Conservation (phyloP, 345 rosid species). For the Mangifera indica region DNA sequence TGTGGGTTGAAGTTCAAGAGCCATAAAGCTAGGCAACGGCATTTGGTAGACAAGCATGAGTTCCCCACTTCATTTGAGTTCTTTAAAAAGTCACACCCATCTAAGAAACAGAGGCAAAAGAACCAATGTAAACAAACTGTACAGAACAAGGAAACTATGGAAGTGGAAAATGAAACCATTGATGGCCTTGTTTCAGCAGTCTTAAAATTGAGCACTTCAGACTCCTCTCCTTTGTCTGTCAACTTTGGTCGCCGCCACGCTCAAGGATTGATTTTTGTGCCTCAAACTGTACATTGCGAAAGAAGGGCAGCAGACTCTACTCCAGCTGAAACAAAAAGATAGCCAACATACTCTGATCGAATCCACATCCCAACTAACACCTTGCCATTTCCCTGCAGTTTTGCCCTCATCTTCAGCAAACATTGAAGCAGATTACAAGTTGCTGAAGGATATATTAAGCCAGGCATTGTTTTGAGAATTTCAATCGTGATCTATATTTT, state of each 20-base stretch:
- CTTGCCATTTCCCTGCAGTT: neutral
- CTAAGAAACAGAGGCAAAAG: conserved; percentile 83
- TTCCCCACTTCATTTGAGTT: conserved; percentile 84
- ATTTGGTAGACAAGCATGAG: conserved; percentile 83
- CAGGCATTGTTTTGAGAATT: neutral
- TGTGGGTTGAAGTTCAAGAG: conserved; percentile 76
- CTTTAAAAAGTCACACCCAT: conserved; percentile 64
- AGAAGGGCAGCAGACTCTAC: conserved; percentile 38
- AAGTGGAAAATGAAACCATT: conserved; percentile 64
- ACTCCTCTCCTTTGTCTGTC: conserved; percentile 66
- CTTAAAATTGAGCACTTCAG: conserved; percentile 72
- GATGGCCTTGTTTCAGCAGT: conserved; percentile 76
- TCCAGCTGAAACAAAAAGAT: conserved; percentile 26
- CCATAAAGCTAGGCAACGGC: conserved; percentile 76
- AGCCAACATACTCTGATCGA: conserved; percentile 9
- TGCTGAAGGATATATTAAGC: neutral
- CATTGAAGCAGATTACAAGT: conserved; percentile 9
- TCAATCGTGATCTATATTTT: neutral
- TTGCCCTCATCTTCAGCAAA: neutral
- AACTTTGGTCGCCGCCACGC: conserved; percentile 79
- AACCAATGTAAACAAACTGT: conserved; percentile 34
- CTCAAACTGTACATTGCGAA: conserved; percentile 56
- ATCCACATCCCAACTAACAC: neutral
- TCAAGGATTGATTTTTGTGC: conserved; percentile 76
- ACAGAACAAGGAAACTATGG: conserved; percentile 53